phyloP scores from a whole-genome alignment of 192 early-diverging fungal species.

The Coemansia sp. region DNA sequence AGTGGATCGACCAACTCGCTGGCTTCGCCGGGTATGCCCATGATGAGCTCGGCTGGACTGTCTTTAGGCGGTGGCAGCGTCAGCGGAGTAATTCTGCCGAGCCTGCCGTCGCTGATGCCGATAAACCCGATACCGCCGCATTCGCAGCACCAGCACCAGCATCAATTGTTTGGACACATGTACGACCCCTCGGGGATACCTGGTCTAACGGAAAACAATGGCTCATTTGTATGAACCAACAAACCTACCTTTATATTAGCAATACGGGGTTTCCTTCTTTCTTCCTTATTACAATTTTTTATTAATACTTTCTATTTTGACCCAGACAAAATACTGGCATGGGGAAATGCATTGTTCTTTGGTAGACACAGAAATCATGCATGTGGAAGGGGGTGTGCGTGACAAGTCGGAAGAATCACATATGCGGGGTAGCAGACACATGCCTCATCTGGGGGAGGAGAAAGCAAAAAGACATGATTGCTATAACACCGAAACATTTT shows the following conservation, averaged over 20 bases:
- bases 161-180: slow-evolving; percentile 12
- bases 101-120: slow-evolving; percentile 4
- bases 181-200: slow-evolving; percentile 32
- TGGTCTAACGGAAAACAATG: slow-evolving; percentile 22
- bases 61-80: too few species aligned
- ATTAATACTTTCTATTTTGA: neutral
- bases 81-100: neutral
- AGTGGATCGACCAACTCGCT: slow-evolving; percentile 17
- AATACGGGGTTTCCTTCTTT: too few species aligned
- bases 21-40: slow-evolving; percentile 20
- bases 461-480: too few species aligned
- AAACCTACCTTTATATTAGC: too few species aligned
- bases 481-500: too few species aligned
- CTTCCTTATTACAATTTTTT: neutral
- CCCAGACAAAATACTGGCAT: too few species aligned
- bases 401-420: too few species aligned
- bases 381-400: too few species aligned
- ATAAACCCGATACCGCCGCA: neutral
- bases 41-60: neutral
- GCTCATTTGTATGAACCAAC: slow-evolving; percentile 27
- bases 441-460: too few species aligned
- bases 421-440: too few species aligned
- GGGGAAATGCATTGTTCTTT: too few species aligned
- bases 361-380: too few species aligned
- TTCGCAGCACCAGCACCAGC: slow-evolving; percentile 3